These are phyloP conservation scores for Trypethelium eluteriae DNA, from an alignment of 495 filamentous ascomycete genomes.

Conservation along the genomic window DNA sequence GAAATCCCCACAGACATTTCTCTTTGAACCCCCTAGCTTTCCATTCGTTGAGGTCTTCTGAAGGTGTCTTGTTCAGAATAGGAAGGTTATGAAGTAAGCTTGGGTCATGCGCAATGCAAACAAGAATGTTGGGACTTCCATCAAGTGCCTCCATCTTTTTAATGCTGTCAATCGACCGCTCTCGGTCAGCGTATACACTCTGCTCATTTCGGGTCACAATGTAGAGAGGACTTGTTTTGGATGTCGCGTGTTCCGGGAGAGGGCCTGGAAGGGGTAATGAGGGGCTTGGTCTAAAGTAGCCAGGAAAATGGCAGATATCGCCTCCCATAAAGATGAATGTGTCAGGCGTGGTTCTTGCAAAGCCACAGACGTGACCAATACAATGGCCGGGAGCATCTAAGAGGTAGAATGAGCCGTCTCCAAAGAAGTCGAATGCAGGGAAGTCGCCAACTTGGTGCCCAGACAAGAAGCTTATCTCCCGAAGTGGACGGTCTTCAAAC, in stretches of 20 bases:
- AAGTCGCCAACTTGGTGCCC: slow-evolving; percentile 37
- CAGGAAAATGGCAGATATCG: slow-evolving; percentile 24
- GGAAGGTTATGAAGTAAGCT: slow-evolving; percentile 7
- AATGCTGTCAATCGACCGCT: not conserved
- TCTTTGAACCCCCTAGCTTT: slow-evolving; percentile 14
- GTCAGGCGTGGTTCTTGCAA: slow-evolving; percentile 36
- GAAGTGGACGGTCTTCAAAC: slow-evolving; percentile 33
- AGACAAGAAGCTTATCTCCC: not conserved
- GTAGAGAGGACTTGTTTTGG: not conserved
- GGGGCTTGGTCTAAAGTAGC: slow-evolving; percentile 8
- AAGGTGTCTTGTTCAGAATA: not conserved
- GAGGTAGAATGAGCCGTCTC: slow-evolving; percentile 41
- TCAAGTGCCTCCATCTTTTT: slow-evolving; percentile 12
- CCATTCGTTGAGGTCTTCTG: slow-evolving; percentile 14
- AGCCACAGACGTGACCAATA: slow-evolving; percentile 37
- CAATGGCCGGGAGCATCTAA: slow-evolving; percentile 42
- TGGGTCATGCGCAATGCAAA: slow-evolving; percentile 15
- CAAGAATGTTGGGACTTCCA: slow-evolving; percentile 5
- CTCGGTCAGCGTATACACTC: not conserved
- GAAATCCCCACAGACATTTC: slow-evolving; percentile 11
- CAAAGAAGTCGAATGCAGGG: slow-evolving; percentile 48
- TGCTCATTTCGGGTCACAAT: not conserved
- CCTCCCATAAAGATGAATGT: slow-evolving; percentile 35
- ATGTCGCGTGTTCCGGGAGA: not conserved
- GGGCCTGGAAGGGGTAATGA: slow-evolving; percentile 6